A percentile compares a stretch with the other conserved stretches of the same genome.
phyloP scores from a whole-genome alignment of 345 rosid genomes.

The Bruguiera gymnorhiza region DNA sequence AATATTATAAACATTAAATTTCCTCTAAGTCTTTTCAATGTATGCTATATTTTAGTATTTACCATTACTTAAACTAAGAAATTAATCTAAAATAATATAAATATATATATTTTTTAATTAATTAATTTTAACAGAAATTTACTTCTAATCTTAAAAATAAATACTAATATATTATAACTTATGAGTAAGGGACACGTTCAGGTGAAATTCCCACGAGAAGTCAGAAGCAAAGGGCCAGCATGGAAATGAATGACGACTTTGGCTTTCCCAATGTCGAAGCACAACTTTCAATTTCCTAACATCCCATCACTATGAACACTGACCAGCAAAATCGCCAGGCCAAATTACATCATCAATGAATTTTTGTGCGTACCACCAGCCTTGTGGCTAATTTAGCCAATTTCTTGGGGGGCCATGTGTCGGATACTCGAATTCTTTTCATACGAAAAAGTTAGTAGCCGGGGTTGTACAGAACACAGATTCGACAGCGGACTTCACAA shows the following conservation, averaged over 20 bases:
- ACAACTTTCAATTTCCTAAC: slow-evolving; percentile 16
- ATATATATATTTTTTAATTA: too few species aligned
- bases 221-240: neutral
- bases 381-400: slow-evolving; percentile 23
- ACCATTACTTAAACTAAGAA: neutral
- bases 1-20: too few species aligned
- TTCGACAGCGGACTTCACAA: too few species aligned
- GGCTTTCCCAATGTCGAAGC: slow-evolving; percentile 24
- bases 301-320: slow-evolving; percentile 28
- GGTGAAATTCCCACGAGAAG: neutral
- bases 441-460: slow-evolving; percentile 12
- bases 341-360: slow-evolving; percentile 19
- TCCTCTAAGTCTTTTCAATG: too few species aligned
- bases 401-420: slow-evolving; percentile 30
- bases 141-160: too few species aligned
- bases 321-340: slow-evolving; percentile 10
- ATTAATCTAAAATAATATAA: neutral
- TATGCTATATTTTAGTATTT: neutral
- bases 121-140: too few species aligned
- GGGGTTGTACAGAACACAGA: too few species aligned
- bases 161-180: too few species aligned
- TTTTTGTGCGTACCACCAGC: slow-evolving; percentile 19
- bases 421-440: slow-evolving; percentile 32
- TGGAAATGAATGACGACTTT: neutral
- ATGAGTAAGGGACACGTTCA: neutral